Percentiles rank a stretch among this genome's conserved stretches.
These are phyloP conservation scores for Aurinia saxatilis DNA, from an alignment of 345 rosid species.

Conservation along the genomic window DNA sequence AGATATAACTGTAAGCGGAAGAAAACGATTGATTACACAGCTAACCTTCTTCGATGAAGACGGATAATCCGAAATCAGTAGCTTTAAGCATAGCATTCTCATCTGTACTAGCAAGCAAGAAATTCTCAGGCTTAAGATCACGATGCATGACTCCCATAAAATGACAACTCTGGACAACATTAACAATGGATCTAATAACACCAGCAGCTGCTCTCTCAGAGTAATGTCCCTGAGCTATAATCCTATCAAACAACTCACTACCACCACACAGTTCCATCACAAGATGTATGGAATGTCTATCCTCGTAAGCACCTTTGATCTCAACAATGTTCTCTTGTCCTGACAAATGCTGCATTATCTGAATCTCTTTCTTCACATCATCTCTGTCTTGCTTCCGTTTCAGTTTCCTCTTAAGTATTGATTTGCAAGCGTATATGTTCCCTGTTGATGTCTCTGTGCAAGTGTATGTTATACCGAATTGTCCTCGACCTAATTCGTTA, in stretches of 20 bases:
- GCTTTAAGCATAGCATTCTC: constrained; percentile 61
- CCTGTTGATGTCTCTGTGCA: constrained; percentile 64
- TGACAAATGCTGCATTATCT: constrained; percentile 77
- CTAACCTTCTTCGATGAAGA: constrained; percentile 76
- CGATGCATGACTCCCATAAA: constrained; percentile 88
- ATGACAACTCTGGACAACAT: constrained; percentile 72
- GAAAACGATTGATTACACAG: too few relatives aligned
- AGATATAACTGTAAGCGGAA: not conserved
- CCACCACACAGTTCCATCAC: constrained; percentile 93
- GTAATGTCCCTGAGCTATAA: constrained; percentile 67
- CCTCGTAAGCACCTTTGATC: constrained; percentile 68
- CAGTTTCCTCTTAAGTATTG: constrained; percentile 67
- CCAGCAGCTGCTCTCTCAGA: constrained; percentile 67
- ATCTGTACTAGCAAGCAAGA: constrained; percentile 58
- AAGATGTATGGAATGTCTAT: constrained; percentile 60
- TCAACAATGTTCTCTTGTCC: constrained; percentile 78
- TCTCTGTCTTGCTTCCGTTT: constrained; percentile 48
- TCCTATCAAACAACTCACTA: constrained; percentile 77
- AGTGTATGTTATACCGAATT: constrained; percentile 67
- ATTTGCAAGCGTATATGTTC: constrained; percentile 62
- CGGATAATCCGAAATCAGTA: constrained; percentile 78
- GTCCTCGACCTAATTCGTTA: constrained; percentile 80
- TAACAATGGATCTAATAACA: constrained; percentile 49
- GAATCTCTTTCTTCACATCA: constrained; percentile 65
- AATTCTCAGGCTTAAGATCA: constrained; percentile 87